Conservation (phyloP, 1,284 basidiomycete species). For the Ustilago hordei region DNA sequence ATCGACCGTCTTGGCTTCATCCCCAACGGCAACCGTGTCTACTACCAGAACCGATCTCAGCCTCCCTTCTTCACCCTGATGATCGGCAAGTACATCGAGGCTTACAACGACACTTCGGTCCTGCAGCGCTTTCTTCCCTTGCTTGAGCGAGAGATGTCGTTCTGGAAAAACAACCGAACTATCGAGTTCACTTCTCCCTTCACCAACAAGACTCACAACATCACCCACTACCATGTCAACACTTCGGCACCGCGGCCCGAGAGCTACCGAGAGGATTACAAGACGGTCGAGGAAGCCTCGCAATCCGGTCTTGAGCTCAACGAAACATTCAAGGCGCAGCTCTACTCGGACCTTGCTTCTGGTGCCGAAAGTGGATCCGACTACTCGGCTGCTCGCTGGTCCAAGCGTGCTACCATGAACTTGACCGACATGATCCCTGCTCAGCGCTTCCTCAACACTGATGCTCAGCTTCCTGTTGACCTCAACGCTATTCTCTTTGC, state of each 20-base stretch:
- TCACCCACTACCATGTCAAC: slow-evolving; percentile 77
- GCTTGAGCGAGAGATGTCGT: slow-evolving; percentile 81
- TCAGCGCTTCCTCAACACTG: slow-evolving; percentile 79
- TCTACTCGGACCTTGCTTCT: slow-evolving; percentile 88
- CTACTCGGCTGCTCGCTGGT: slow-evolving; percentile 72
- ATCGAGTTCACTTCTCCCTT: slow-evolving; percentile 80
- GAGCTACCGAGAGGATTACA: slow-evolving; percentile 77
- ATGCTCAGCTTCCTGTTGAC: slow-evolving; percentile 79
- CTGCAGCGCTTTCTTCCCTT: slow-evolving; percentile 77
- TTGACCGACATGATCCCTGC: slow-evolving; percentile 72
- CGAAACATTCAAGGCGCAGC: slow-evolving; percentile 74
- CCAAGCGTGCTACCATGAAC: slow-evolving; percentile 72
- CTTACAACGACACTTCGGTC: slow-evolving; percentile 76
- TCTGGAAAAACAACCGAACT: slow-evolving; percentile 84
- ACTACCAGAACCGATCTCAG: slow-evolving; percentile 86
- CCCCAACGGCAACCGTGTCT: slow-evolving; percentile 88
- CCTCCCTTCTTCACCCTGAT: slow-evolving; percentile 79
- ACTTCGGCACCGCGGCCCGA: slow-evolving; percentile 92
- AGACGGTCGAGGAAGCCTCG: slow-evolving; percentile 74
- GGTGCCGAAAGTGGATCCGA: slow-evolving; percentile 82
- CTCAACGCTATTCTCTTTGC: slow-evolving; percentile 83
- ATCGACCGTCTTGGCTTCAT: slow-evolving; percentile 95
- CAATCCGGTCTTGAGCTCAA: slow-evolving; percentile 73
- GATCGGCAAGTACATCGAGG: slow-evolving; percentile 77
- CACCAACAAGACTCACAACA: slow-evolving; percentile 76